These are phyloP conservation scores for Saccharomycopsis fermentans DNA, from an alignment of 805 yeast species.

Conservation along the genomic window DNA sequence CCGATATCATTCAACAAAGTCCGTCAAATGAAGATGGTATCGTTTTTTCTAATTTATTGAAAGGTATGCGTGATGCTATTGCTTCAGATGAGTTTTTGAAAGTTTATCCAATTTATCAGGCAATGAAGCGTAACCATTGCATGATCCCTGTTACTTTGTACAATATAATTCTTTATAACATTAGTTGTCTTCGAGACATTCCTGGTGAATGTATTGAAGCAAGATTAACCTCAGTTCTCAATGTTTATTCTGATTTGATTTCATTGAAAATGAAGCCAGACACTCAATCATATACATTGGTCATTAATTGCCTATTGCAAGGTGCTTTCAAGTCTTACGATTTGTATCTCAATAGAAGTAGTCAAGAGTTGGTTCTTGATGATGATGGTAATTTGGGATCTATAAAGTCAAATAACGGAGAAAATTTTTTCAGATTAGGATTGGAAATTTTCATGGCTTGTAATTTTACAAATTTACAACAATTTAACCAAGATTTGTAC, in stretches of 20 bases:
- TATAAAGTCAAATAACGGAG: conserved; percentile 12
- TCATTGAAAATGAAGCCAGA: conserved; percentile 13
- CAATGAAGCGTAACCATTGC: conserved; percentile 13
- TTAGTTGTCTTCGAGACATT: conserved; percentile 4
- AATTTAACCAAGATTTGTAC: conserved; percentile 8
- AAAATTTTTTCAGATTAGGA: conserved; percentile 16
- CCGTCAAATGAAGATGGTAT: neutral
- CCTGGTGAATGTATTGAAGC: conserved; percentile 16
- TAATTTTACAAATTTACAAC: conserved; percentile 8
- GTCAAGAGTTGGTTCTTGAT: conserved; percentile 9
- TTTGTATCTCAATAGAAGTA: conserved; percentile 4
- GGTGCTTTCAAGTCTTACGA: conserved; percentile 14
- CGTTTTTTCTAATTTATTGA: neutral
- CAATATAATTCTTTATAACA: conserved; percentile 12
- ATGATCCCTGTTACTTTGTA: conserved; percentile 4
- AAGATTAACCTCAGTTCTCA: conserved; percentile 13
- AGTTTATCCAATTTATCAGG: conserved; percentile 18
- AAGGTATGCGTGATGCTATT: neutral
- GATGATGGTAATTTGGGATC: conserved; percentile 8
- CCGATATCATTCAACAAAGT: neutral
- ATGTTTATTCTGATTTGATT: conserved; percentile 17
- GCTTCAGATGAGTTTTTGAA: neutral
- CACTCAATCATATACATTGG: conserved; percentile 11
- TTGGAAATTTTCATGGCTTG: conserved; percentile 18
- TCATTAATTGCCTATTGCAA: conserved; percentile 8